Evolutionary conservation across 140 eudicot genomes (phyloP).

Genomic region (Bidens hawaiensis): DNA sequence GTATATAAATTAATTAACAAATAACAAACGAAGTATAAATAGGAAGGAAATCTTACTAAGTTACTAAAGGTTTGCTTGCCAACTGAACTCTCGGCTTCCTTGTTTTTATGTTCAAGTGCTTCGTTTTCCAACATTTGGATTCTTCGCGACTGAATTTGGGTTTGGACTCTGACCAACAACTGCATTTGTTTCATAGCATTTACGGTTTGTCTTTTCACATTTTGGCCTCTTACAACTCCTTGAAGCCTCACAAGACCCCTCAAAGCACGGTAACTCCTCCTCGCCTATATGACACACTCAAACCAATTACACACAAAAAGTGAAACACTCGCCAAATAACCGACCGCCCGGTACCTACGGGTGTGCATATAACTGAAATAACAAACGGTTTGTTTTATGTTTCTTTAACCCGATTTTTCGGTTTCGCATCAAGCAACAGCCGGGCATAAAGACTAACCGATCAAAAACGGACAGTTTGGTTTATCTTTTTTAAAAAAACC

Average conservation of each 20-base stretch:
- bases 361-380: no score
- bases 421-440: no score
- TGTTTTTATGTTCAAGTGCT: conserved; percentile 49
- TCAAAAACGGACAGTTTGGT: no score
- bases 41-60: conserved; percentile 26
- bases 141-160: conserved; percentile 87
- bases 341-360: no score
- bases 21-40: neutral
- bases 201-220: conserved; percentile 73
- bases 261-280: conserved; percentile 82
- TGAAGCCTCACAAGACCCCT: conserved; percentile 94
- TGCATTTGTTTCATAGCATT: conserved; percentile 98
- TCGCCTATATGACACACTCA: conserved; percentile 45
- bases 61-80: conserved; percentile 59
- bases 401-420: no score
- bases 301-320: neutral
- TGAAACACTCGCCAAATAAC: neutral
- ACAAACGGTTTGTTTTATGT: no score
- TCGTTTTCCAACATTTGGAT: conserved; percentile 84
- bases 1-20: no score
- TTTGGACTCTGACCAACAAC: conserved; percentile 80
- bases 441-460: no score
- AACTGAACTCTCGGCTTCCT: conserved; percentile 53
- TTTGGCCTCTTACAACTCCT: conserved; percentile 81
- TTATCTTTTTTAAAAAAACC: no score